Percentiles rank a stretch among this genome's conserved stretches.
phyloP scores from a whole-genome alignment of 208 protist genomes.

The Leishmania aethiopica region DNA sequence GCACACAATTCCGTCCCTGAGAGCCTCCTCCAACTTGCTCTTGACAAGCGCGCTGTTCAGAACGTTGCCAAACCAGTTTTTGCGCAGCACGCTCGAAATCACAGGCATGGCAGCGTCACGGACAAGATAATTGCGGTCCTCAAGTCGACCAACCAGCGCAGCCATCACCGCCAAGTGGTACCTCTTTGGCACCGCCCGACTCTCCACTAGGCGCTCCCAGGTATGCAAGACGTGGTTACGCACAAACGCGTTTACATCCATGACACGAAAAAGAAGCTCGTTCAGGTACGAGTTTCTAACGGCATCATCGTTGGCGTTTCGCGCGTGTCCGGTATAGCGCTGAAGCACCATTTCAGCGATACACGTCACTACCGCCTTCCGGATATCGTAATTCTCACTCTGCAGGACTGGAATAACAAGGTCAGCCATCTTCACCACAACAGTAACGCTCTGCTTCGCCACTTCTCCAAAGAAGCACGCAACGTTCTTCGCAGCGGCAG shows the following conservation, averaged over 20 bases:
- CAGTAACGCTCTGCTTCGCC: slow-evolving; percentile 76
- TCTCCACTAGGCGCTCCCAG: slow-evolving; percentile 77
- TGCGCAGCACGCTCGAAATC: slow-evolving; percentile 62
- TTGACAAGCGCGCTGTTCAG: slow-evolving; percentile 57
- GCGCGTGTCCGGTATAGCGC: slow-evolving; percentile 62
- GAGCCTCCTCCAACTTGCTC: slow-evolving; percentile 54
- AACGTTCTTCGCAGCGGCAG: slow-evolving; percentile 71
- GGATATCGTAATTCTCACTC: slow-evolving; percentile 87
- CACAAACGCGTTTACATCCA: slow-evolving; percentile 90
- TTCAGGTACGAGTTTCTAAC: slow-evolving; percentile 68
- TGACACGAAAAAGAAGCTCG: slow-evolving; percentile 84
- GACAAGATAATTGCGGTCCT: slow-evolving; percentile 88
- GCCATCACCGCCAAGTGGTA: slow-evolving; percentile 74
- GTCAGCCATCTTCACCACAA: slow-evolving; percentile 63
- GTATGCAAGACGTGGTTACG: slow-evolving; percentile 85
- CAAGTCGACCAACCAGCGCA: slow-evolving; percentile 70
- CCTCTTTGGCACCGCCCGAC: slow-evolving; percentile 72
- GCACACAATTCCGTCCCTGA: slow-evolving; percentile 19
- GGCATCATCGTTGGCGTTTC: slow-evolving; percentile 43
- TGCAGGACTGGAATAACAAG: slow-evolving; percentile 62
- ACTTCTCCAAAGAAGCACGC: slow-evolving; percentile 83
- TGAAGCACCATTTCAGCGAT: slow-evolving; percentile 87
- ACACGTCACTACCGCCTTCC: slow-evolving; percentile 83
- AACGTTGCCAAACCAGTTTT: slow-evolving; percentile 90
- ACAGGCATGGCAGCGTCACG: slow-evolving; percentile 79